phyloP scores from a whole-genome alignment of 1,284 basidiomycete genomes.

The Heterobasidion annosum region DNA sequence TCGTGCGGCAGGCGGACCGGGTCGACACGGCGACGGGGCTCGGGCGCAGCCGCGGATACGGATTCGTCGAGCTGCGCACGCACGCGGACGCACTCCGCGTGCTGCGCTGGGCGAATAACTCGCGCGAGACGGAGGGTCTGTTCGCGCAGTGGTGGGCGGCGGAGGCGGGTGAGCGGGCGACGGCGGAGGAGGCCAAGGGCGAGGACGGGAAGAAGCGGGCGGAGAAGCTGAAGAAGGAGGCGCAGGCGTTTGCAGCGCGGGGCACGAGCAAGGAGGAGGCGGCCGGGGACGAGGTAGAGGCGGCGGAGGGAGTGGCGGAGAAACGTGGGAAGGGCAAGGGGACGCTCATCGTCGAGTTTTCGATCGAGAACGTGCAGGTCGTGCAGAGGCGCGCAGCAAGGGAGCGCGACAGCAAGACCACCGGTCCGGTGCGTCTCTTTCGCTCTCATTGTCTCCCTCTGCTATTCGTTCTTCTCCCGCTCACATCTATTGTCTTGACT shows the following conservation, averaged over 20 bases:
- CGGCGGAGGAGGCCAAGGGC: conserved; percentile 37
- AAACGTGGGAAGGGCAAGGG: conserved; percentile 37
- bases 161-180: conserved; percentile 59
- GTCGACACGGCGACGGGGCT: conserved; percentile 83
- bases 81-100: conserved; percentile 90
- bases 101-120: conserved; percentile 92
- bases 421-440: conserved; percentile 11
- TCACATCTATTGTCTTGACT: conserved; percentile 1
- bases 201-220: conserved; percentile 36
- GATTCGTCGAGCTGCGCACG: conserved; percentile 85
- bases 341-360: conserved; percentile 83
- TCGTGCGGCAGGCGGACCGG: conserved; percentile 81
- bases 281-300: conserved; percentile 30
- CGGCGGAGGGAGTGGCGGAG: conserved; percentile 15
- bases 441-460: not conserved
- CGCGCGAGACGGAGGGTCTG: conserved; percentile 52
- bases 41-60: conserved; percentile 88
- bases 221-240: conserved; percentile 52
- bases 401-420: conserved; percentile 22
- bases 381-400: conserved; percentile 57
- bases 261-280: no score
- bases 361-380: conserved; percentile 89
- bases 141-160: conserved; percentile 80
- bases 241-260: conserved; percentile 13
- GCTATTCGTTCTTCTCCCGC: conserved; percentile 1